Percentiles rank a stretch among this genome's conserved stretches.
Conservation (phyloP, 345 rosid species). For the Eucalyptus polybractea region DNA sequence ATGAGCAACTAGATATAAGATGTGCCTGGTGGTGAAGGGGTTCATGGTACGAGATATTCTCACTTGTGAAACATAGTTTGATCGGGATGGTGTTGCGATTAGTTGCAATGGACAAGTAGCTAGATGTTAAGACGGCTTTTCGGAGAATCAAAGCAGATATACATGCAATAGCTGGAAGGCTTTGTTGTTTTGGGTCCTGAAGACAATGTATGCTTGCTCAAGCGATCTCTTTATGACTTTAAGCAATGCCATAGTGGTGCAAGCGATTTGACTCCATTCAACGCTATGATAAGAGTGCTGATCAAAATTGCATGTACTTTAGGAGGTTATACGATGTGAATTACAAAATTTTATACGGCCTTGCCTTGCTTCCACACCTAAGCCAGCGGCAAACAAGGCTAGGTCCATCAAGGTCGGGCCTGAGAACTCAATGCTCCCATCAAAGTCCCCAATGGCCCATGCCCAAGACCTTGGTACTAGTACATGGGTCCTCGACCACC, state of each 20-base stretch:
- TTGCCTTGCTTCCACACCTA: not conserved
- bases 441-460: accelerated
- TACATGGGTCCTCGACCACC: accelerated
- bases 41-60: not conserved
- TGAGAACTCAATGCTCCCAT: no score
- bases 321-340: no score
- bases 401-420: no score
- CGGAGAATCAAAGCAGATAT: not conserved
- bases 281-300: no score
- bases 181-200: not conserved
- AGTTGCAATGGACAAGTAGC: not conserved
- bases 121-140: not conserved
- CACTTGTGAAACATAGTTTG: not conserved
- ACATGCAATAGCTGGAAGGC: not conserved
- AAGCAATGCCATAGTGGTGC: not conserved
- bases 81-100: not conserved
- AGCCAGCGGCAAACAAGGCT: accelerated
- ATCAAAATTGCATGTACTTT: no score
- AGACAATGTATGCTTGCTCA: not conserved
- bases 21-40: not conserved
- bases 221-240: not conserved
- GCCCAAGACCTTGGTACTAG: no score
- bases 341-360: not conserved
- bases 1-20: not conserved
- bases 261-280: not conserved